A percentile compares a stretch with the other conserved stretches of the same genome.
Evolutionary conservation across 257 asterid species (phyloP).

Genomic region (Plantago ovata): DNA sequence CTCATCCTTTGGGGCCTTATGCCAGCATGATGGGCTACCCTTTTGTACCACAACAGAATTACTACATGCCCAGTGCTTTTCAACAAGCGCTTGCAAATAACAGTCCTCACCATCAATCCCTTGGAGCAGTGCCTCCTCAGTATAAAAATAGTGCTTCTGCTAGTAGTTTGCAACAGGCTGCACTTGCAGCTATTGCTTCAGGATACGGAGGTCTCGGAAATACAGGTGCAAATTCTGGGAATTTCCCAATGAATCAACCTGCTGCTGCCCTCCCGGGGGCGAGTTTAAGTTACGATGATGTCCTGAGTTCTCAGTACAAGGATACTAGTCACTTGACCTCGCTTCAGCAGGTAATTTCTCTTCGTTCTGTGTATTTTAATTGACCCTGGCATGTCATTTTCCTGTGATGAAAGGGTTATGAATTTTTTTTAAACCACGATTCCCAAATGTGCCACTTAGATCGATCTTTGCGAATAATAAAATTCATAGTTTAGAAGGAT

Average conservation of each 20-base stretch:
- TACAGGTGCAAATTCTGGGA: conserved; percentile 50
- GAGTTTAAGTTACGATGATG: conserved; percentile 52
- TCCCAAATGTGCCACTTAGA: neutral
- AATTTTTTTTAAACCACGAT: neutral
- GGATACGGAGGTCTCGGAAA: conserved; percentile 66
- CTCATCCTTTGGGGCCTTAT: conserved; percentile 61
- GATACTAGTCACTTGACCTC: conserved; percentile 56
- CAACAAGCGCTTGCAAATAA: conserved; percentile 67
- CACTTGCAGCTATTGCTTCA: conserved; percentile 61
- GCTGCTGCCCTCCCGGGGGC: conserved; percentile 48
- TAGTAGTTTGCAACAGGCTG: conserved; percentile 72
- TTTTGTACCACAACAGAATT: conserved; percentile 70
- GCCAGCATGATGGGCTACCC: conserved; percentile 70
- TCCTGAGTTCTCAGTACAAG: conserved; percentile 74
- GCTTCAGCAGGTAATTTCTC: conserved; percentile 62
- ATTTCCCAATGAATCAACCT: conserved; percentile 59
- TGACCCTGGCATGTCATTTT: neutral
- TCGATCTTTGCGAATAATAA: neutral
- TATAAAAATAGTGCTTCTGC: conserved; percentile 58
- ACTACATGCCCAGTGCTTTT: conserved; percentile 70
- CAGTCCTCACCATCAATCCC: conserved; percentile 63
- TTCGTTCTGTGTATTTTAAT: neutral
- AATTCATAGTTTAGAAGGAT: neutral
- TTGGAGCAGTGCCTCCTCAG: conserved; percentile 57
- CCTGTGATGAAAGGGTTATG: too few relatives aligned